Evolutionary conservation across 2,329 filamentous ascomycete species (phyloP).

Genomic region (Colletotrichum sp.): DNA sequence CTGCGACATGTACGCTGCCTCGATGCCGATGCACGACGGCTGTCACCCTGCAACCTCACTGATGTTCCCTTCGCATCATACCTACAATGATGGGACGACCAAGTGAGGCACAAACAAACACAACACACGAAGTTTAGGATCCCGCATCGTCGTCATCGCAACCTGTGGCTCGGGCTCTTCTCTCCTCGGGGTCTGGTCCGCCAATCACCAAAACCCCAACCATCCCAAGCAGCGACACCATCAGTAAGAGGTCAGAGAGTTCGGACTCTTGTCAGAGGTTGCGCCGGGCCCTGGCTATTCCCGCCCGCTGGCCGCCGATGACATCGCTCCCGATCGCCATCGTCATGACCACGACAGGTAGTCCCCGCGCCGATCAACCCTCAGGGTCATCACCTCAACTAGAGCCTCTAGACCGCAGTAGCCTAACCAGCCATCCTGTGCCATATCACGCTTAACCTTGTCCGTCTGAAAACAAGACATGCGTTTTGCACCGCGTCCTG

Average conservation of each 20-base stretch:
- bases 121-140: neutral
- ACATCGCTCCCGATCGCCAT: conserved; percentile 9
- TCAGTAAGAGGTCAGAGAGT: neutral
- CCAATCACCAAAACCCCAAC: neutral
- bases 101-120: neutral
- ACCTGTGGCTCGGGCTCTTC: neutral
- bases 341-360: neutral
- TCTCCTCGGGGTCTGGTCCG: neutral
- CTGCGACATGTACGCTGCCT: neutral
- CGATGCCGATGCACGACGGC: neutral
- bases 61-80: neutral
- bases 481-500: neutral
- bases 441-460: neutral
- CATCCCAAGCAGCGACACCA: neutral
- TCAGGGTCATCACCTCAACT: neutral
- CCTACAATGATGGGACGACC: neutral
- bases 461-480: neutral
- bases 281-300: neutral
- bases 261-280: conserved; percentile 2
- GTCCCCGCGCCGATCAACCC: neutral
- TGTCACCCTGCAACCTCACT: neutral
- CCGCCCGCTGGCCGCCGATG: conserved; percentile 4
- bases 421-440: neutral
- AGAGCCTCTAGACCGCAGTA: neutral
- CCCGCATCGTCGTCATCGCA: neutral